Evolutionary conservation across 768 basidiomycete species (phyloP), one percentile per base, ranked within the genome.

Genomic region (Pulveroboletus frians): DNA sequence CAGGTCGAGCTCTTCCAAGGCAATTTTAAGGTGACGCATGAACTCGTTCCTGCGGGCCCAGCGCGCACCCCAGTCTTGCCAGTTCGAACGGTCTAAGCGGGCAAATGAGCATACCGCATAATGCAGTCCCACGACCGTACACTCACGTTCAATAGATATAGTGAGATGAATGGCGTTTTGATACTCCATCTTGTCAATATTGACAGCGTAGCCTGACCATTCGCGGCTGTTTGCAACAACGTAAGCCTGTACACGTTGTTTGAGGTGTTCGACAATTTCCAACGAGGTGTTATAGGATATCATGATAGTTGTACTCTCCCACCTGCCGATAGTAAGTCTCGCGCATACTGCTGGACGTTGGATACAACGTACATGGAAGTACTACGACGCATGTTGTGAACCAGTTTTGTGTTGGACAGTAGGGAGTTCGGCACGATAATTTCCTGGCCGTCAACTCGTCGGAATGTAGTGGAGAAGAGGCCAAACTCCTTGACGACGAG

Each of bases 11-110:
- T 88, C 86, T 64, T 89, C 87, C 45, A 89, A 69, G 13, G 82
- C 62, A 5, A 70, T 76, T 68, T 86, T 88, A 40, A 91, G 72
- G 56, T 84, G 66, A 34, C 83, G 78, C 88, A 90, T 89, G 65
- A 90, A 86, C 20, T 68, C 72, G 10, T 79, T 89, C 53, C 88
- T 81, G 39, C 87, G 81, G 8, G 71, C 72, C 87, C 85, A 88
- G 49, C 87, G 74, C 17, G 79, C 88, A 41, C 85, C 87, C 88
- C 88, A 91, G 61, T 90, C 86, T 61, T 90, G 88, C 88, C 88
- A 91, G 60, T 88, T 88, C 32, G 82, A 76, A 45, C 84, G 81
- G 67, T 89, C 84, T 85, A 49, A 39, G 42, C 32, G 14, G 17
- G 36, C 39, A 36, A 21, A 49, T 55, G 18, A 49, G 52, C 20